A percentile compares a stretch with the other conserved stretches of the same genome.
phyloP scores from a whole-genome alignment of 495 filamentous ascomycete genomes.

The Oidiodendron maius region DNA sequence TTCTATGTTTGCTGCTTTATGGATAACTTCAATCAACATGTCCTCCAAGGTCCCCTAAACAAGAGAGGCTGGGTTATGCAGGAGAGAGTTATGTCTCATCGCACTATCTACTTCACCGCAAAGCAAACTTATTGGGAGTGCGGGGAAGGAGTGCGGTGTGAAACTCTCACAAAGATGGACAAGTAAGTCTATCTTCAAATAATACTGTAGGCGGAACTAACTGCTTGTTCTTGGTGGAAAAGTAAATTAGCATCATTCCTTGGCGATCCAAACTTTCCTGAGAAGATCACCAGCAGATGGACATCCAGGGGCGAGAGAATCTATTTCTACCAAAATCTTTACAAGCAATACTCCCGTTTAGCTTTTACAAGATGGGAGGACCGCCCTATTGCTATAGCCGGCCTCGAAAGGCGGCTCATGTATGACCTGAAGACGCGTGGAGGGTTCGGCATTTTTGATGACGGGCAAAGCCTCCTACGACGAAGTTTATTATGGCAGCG shows the following conservation, averaged over 20 bases:
- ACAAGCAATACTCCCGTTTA: constrained; percentile 4
- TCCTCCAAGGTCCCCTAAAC: background rate
- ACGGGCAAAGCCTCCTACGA: constrained; percentile 2
- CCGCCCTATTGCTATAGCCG: constrained; percentile 6
- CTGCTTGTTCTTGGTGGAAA: background rate
- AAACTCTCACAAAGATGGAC: constrained; percentile 5
- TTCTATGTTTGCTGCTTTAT: background rate
- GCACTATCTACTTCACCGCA: background rate
- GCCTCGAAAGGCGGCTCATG: constrained; percentile 7
- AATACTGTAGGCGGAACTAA: background rate
- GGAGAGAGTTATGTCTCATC: background rate
- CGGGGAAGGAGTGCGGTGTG: constrained; percentile 29
- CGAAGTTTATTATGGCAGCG: constrained; percentile 7
- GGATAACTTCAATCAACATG: background rate
- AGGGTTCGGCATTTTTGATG: constrained; percentile 7
- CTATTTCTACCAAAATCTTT: constrained; percentile 4
- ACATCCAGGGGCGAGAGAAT: background rate
- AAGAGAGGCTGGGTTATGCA: background rate
- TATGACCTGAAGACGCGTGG: background rate
- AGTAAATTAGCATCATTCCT: constrained; percentile 20
- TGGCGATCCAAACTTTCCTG: constrained; percentile 33
- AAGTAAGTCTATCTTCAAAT: constrained; percentile 3
- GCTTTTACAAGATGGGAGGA: constrained; percentile 2
- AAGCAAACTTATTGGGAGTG: background rate
- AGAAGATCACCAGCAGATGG: background rate